Percentiles rank a stretch among this genome's conserved stretches.
Conservation (phyloP, 179 eudicot species). For the Vitellaria paradoxa region DNA sequence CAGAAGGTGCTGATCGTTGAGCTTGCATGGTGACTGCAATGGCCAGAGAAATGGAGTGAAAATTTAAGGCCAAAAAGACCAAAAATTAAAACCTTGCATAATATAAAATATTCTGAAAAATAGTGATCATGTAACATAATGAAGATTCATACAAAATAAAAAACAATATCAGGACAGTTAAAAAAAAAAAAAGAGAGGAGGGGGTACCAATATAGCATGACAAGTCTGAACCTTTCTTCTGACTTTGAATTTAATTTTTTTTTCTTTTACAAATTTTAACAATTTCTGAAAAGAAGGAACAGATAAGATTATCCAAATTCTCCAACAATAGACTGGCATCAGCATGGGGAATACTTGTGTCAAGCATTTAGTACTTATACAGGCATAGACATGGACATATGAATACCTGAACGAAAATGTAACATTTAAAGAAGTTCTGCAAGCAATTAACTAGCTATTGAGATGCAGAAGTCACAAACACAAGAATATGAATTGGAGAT, state of each 20-base stretch:
- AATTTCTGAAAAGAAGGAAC: no score
- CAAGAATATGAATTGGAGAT: not conserved
- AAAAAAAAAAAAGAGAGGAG: not conserved
- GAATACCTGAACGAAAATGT: no score
- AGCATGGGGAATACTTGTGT: not conserved
- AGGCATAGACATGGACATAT: not conserved
- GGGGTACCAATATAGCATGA: not conserved
- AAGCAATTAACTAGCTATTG: no score
- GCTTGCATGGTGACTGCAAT: slow-evolving; percentile 70
- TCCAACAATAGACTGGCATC: not conserved
- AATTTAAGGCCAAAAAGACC: not conserved
- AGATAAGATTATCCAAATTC: no score
- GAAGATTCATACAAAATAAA: not conserved
- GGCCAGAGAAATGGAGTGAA: slow-evolving; percentile 3
- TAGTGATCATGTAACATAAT: not conserved
- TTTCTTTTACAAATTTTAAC: no score
- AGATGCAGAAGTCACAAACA: no score
- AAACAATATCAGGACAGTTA: not conserved
- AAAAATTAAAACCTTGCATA: not conserved
- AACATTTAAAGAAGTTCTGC: not conserved
- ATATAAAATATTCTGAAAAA: not conserved
- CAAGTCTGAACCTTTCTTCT: not conserved
- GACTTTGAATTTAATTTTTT: not conserved
- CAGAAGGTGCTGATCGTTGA: slow-evolving; percentile 59
- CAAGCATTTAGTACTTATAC: not conserved